These are phyloP conservation scores for Tetradesmus lagerheimii DNA, from an alignment of 139 green algal species.

Conservation along the genomic window DNA sequence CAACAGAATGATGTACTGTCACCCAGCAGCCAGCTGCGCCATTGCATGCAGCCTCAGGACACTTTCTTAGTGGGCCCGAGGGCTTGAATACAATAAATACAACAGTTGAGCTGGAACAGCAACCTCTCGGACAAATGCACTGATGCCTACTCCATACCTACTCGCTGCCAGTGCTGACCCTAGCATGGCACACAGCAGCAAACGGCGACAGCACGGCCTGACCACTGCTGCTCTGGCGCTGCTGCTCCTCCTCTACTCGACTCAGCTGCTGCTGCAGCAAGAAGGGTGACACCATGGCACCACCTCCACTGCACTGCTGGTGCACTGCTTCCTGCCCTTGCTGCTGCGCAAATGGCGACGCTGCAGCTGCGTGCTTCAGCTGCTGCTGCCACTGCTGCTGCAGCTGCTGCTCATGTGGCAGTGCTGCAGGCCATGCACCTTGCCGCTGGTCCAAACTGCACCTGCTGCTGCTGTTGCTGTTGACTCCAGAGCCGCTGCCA, in stretches of 20 bases:
- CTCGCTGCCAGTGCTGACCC: neutral
- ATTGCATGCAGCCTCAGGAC: too few relatives aligned
- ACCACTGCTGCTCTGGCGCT: neutral
- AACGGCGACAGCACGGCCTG: neutral
- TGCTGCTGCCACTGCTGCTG: neutral
- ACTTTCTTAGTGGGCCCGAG: too few relatives aligned
- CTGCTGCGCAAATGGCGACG: neutral
- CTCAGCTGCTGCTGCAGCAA: slow-evolving; percentile 24
- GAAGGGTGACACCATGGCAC: neutral
- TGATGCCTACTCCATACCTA: neutral
- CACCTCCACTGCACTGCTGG: neutral
- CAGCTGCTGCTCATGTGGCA: neutral
- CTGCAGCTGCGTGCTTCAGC: neutral
- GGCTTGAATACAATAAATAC: too few relatives aligned
- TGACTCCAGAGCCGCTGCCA: neutral
- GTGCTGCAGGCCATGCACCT: neutral
- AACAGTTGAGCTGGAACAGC: too few relatives aligned
- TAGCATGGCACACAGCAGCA: neutral
- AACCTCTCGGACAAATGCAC: too few relatives aligned
- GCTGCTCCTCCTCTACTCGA: slow-evolving; percentile 1
- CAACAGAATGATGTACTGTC: too few relatives aligned
- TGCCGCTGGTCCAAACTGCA: neutral
- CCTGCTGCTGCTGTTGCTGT: slow-evolving; percentile 10
- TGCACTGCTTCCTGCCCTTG: neutral
- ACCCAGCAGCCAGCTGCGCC: too few relatives aligned